Evolutionary conservation across 2,329 filamentous ascomycete species (phyloP), one percentile per base, ranked within the genome.

Genomic region (Fonsecaea pugnacius): DNA sequence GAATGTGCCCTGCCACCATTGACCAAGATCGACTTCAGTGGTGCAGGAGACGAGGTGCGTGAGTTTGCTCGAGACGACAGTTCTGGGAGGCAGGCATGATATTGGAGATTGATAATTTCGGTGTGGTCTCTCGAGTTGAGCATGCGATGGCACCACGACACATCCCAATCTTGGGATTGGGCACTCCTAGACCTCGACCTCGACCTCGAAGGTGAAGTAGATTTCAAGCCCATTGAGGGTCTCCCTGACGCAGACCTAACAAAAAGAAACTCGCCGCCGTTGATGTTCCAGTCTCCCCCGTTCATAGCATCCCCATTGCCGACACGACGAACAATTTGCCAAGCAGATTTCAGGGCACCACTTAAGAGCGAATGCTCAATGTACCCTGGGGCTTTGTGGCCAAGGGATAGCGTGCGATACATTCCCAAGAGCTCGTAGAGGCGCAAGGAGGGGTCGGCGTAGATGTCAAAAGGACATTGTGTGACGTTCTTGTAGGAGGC

Each of bases 131-230:
- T 80, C 12, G 91, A 94, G 63, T 86, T 90, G 73, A 82, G 82
- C 91, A 96, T 96, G 32, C 91, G 83, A 77, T 94, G 90, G 71
- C 89, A 92, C 91, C 91, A 96, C 1, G 85, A 87, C 32, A 91
- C 84, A 60, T 79, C 79, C 77, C 90, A 89, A 72, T 85, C 43
- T 51, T 48, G 40, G 48, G 21, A 69, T 58, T 73, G 73, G 5
- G 16, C n/a, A 32, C 24, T 58, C n/a, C 40, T 18, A 8, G 60
- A 62, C 30, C 52, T 48, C 9, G 62, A 64, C 21, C 53, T 48
- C 43, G 62, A 64, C 21, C 43, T 43, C 14, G 48, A 36, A 18
- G 21, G 51, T 7, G 60, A 56, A 72, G 75, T 8, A 70, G 73
- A n/a, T 51, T 46, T 67, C 43, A 24, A 36, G 7, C 35, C 3